These are phyloP conservation scores for Hanseniaspora thailandica DNA, from an alignment of 805 yeast genomes.

Conservation along the genomic window DNA sequence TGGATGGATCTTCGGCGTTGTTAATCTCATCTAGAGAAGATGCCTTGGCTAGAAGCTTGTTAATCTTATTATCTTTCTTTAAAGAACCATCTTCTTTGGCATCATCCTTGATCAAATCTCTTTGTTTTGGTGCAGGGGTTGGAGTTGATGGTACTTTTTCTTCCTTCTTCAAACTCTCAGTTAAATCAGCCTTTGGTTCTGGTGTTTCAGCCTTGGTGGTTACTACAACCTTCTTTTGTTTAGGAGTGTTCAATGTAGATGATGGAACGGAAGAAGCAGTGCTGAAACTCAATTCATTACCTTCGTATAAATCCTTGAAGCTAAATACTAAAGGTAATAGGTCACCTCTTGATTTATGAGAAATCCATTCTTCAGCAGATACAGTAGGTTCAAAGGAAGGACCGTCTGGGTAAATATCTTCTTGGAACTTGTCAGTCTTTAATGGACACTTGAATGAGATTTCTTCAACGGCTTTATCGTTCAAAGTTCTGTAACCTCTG, in stretches of 20 bases:
- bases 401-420: constrained; percentile 84
- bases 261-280: constrained; percentile 30
- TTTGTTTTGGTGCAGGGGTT: constrained; percentile 17
- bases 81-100: constrained; percentile 18
- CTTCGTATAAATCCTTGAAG: constrained; percentile 72
- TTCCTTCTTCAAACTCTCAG: constrained; percentile 8
- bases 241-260: constrained; percentile 26
- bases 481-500: constrained; percentile 73
- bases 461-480: constrained; percentile 77
- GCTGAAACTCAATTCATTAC: constrained; percentile 42
- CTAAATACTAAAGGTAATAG: constrained; percentile 66
- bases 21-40: constrained; percentile 24
- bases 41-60: constrained; percentile 25
- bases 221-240: constrained; percentile 26
- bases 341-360: constrained; percentile 40
- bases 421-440: constrained; percentile 84
- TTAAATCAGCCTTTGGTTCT: constrained; percentile 19
- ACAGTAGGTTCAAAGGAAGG: constrained; percentile 72
- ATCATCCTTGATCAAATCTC: constrained; percentile 13
- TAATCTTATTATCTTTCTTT: constrained; percentile 24
- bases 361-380: constrained; percentile 64
- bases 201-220: constrained; percentile 15
- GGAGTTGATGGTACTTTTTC: constrained; percentile 21
- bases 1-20: constrained; percentile 29
- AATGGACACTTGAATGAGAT: constrained; percentile 88